Conservation (phyloP, 1,284 basidiomycete genomes). For the Gomphus bonarii region DNA sequence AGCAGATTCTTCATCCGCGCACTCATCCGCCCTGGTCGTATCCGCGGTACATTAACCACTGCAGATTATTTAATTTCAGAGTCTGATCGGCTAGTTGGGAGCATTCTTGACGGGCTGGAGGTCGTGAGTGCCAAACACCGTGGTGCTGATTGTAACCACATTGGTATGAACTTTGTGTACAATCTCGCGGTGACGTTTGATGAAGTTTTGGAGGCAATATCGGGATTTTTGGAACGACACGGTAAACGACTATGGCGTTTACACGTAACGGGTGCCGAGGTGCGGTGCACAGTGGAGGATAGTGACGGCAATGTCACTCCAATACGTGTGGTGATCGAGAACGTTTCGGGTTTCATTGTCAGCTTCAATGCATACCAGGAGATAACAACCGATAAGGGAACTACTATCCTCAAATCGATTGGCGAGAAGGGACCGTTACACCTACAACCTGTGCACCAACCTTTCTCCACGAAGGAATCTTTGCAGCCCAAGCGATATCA, state of each 20-base stretch:
- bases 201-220: slow-evolving; percentile 90
- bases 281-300: slow-evolving; percentile 91
- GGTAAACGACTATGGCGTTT: slow-evolving; percentile 97
- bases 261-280: slow-evolving; percentile 96
- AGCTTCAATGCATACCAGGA: slow-evolving; percentile 99
- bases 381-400: slow-evolving; percentile 91
- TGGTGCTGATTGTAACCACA: slow-evolving; percentile 91
- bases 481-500: slow-evolving; percentile 98
- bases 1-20: slow-evolving; percentile 97
- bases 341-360: slow-evolving; percentile 97
- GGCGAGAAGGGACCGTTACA: slow-evolving; percentile 91
- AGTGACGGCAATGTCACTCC: slow-evolving; percentile 88
- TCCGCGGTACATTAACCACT: slow-evolving; percentile 85
- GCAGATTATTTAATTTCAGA: slow-evolving; percentile 97
- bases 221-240: slow-evolving; percentile 97
- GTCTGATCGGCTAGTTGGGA: slow-evolving; percentile 93
- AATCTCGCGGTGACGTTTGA: slow-evolving; percentile 92
- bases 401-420: slow-evolving; percentile 90
- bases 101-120: slow-evolving; percentile 90
- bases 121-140: slow-evolving; percentile 81
- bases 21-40: slow-evolving; percentile 89
- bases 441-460: slow-evolving; percentile 83
- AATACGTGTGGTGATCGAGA: slow-evolving; percentile 96
- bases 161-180: slow-evolving; percentile 98
- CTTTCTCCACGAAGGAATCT: slow-evolving; percentile 98